These are phyloP conservation scores for Neurospora hispaniola DNA, from an alignment of 495 filamentous ascomycete species.

Conservation along the genomic window DNA sequence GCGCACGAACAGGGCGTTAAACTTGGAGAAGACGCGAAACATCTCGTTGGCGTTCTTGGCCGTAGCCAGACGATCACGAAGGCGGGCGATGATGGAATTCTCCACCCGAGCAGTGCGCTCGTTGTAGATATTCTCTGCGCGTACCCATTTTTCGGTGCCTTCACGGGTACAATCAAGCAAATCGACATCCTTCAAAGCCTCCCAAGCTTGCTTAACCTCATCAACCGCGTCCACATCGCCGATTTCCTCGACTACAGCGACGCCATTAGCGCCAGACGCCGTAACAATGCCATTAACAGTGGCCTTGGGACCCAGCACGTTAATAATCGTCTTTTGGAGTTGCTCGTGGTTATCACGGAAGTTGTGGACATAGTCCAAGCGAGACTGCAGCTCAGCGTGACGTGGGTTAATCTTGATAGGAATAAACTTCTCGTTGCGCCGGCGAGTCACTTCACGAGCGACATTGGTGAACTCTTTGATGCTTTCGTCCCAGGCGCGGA, in stretches of 20 bases:
- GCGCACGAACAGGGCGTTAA: conserved; percentile 95
- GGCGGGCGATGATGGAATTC: conserved; percentile 93
- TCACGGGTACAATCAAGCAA: conserved; percentile 83
- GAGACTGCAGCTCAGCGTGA: conserved; percentile 76
- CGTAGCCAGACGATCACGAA: conserved; percentile 86
- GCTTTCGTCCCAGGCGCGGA: conserved; percentile 86
- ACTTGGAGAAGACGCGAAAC: conserved; percentile 99
- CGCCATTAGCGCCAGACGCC: conserved; percentile 44
- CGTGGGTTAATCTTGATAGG: conserved; percentile 87
- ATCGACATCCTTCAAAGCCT: conserved; percentile 85
- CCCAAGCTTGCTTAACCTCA: conserved; percentile 89
- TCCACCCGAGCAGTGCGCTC: conserved; percentile 93
- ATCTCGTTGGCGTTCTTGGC: conserved; percentile 97
- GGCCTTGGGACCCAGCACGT: conserved; percentile 73
- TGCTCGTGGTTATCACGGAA: conserved; percentile 97
- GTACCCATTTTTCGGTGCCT: conserved; percentile 81
- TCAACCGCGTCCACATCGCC: conserved; percentile 97
- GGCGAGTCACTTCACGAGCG: conserved; percentile 82
- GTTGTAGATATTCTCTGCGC: conserved; percentile 90
- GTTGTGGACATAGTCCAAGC: conserved; percentile 82
- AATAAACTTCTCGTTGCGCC: conserved; percentile 92
- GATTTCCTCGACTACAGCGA: conserved; percentile 77
- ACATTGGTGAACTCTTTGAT: conserved; percentile 97
- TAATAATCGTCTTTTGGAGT: conserved; percentile 87
- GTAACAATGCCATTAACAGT: conserved; percentile 39